Percentiles rank a stretch among this genome's conserved stretches.
Evolutionary conservation across 2,329 filamentous ascomycete species (phyloP).

Genomic region (Aspergillus viridinutans): DNA sequence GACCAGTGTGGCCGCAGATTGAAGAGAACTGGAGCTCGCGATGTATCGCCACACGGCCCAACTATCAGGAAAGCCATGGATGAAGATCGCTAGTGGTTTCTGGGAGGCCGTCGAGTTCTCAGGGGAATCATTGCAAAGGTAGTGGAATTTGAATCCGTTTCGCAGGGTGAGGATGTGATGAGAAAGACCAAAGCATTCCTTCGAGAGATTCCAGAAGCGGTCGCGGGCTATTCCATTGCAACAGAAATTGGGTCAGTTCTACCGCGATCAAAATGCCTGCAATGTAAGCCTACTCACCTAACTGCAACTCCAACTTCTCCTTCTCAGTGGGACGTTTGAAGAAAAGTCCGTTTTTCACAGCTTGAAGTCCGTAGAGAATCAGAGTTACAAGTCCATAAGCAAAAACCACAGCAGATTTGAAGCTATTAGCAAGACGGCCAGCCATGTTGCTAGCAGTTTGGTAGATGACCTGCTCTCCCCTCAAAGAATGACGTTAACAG

Average conservation of each 20-base stretch:
- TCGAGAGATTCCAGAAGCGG: conserved; percentile 52
- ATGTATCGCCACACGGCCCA: conserved; percentile 52
- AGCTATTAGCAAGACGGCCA: conserved; percentile 10
- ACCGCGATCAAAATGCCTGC: background rate
- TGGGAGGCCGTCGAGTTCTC: conserved; percentile 14
- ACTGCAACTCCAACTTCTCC: conserved; percentile 36
- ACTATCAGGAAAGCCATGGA: conserved; percentile 60
- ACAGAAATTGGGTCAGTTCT: background rate
- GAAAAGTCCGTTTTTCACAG: conserved; percentile 31
- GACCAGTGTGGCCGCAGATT: conserved; percentile 44
- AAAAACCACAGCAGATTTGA: conserved; percentile 19
- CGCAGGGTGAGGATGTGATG: conserved; percentile 51
- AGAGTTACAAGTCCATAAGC: conserved; percentile 36
- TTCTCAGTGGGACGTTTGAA: conserved; percentile 38
- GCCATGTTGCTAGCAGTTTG: conserved; percentile 17
- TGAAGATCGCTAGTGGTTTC: conserved; percentile 48
- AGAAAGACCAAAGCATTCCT: conserved; percentile 42
- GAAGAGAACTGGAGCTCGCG: conserved; percentile 38
- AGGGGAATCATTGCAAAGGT: conserved; percentile 42
- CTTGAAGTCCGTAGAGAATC: conserved; percentile 27
- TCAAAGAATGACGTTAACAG: background rate
- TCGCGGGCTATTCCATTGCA: conserved; percentile 42
- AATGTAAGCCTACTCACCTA: conserved; percentile 30
- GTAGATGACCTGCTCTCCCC: background rate
- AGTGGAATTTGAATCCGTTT: conserved; percentile 52